Conservation (phyloP, 1,139 yeast genomes). For the Eremothecium coryli region DNA sequence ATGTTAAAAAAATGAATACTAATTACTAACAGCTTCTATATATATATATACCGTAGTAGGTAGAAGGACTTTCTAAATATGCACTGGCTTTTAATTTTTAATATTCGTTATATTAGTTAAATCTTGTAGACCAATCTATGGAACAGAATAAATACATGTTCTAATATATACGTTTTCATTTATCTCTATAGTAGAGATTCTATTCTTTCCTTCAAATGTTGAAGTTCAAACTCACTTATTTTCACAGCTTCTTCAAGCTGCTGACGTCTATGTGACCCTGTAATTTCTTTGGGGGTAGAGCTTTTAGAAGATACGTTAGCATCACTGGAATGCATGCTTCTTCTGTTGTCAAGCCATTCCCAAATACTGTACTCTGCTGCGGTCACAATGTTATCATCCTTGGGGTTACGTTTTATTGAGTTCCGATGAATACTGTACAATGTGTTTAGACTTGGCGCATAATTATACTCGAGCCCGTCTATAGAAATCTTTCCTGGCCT, state of each 20-base stretch:
- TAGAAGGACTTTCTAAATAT: too few species aligned
- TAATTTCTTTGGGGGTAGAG: constrained; percentile 5
- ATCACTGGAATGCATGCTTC: constrained; percentile 21
- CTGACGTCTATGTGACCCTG: constrained; percentile 31
- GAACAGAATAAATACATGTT: too few species aligned
- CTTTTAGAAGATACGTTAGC: neutral
- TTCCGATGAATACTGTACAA: constrained; percentile 35
- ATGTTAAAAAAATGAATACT: too few species aligned
- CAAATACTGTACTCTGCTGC: constrained; percentile 61
- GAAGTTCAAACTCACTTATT: constrained; percentile 45
- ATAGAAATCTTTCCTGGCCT: constrained; percentile 21
- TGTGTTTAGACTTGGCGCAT: constrained; percentile 41
- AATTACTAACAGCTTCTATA: too few species aligned
- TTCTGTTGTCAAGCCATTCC: constrained; percentile 69
- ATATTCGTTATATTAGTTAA: too few species aligned
- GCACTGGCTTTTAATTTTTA: too few species aligned
- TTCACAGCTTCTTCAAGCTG: constrained; percentile 47
- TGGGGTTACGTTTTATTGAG: constrained; percentile 24
- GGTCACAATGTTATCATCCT: constrained; percentile 12
- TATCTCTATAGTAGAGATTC: too few species aligned
- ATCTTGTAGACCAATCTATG: too few species aligned
- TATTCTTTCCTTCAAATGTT: constrained; percentile 29
- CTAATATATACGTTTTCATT: too few species aligned
- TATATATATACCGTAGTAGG: too few species aligned
- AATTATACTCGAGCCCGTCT: constrained; percentile 38